phyloP scores from a whole-genome alignment of 1,139 yeast genomes.

The Diutina rugosa region DNA sequence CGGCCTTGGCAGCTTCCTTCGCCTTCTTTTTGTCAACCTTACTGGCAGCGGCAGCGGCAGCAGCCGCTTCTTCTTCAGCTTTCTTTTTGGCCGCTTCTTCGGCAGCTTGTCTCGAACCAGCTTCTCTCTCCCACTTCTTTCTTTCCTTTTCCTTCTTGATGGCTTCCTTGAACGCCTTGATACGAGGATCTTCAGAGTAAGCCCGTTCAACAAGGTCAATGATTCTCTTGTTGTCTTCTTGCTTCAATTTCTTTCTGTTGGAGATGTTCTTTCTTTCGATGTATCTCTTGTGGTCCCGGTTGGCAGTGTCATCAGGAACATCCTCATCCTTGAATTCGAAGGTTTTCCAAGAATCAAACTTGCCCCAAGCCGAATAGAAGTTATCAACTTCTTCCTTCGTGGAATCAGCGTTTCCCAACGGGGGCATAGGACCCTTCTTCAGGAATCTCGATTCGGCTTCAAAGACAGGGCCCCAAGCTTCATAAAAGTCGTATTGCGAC shows the following conservation, averaged over 20 bases:
- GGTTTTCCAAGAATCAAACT: constrained; percentile 96
- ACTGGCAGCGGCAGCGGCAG: constrained; percentile 58
- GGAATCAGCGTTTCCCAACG: constrained; percentile 55
- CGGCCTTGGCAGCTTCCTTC: constrained; percentile 87
- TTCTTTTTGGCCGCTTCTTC: constrained; percentile 71
- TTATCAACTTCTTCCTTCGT: constrained; percentile 76
- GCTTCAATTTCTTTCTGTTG: constrained; percentile 94
- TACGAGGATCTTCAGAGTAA: constrained; percentile 84
- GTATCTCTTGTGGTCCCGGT: constrained; percentile 98
- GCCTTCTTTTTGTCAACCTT: constrained; percentile 97
- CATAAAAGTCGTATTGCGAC: constrained; percentile 63
- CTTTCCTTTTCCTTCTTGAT: constrained; percentile 93
- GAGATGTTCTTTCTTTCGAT: constrained; percentile 95
- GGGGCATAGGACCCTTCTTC: constrained; percentile 78
- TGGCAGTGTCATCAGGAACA: constrained; percentile 97
- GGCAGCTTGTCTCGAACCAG: constrained; percentile 94
- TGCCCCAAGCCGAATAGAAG: constrained; percentile 88
- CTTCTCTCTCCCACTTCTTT: constrained; percentile 96
- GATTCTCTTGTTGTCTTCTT: constrained; percentile 89
- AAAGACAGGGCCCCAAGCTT: constrained; percentile 88
- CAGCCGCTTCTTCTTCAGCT: constrained; percentile 74
- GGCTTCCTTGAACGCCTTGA: constrained; percentile 81
- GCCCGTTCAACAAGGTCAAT: constrained; percentile 84
- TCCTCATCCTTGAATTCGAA: constrained; percentile 98
- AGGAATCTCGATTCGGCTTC: constrained; percentile 88